A percentile compares a stretch with the other conserved stretches of the same genome.
These are phyloP conservation scores for Coemansia sp. DNA, from an alignment of 192 early-diverging fungal species.

Conservation along the genomic window DNA sequence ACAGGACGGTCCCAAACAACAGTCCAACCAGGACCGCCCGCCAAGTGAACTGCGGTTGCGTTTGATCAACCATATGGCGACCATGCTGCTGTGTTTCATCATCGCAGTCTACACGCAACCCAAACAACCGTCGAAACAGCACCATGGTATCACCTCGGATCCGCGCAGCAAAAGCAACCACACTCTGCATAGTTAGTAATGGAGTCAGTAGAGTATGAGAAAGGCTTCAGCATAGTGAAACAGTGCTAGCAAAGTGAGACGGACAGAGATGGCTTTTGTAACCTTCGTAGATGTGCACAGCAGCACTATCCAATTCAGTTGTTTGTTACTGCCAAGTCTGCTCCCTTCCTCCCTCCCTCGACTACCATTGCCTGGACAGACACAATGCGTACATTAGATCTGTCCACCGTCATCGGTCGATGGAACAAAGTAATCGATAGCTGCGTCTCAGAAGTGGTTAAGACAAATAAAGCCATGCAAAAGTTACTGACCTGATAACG, in stretches of 20 bases:
- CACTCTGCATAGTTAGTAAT: background rate
- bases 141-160: background rate
- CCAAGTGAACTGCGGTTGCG: conserved; percentile 50
- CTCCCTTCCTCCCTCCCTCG: background rate
- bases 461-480: background rate
- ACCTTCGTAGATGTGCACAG: background rate
- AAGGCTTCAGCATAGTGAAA: background rate
- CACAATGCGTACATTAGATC: background rate
- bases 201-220: background rate
- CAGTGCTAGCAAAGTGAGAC: background rate
- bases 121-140: background rate
- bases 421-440: background rate
- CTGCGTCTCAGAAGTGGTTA: background rate
- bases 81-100: conserved; percentile 6
- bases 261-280: background rate
- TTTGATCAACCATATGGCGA: conserved; percentile 32
- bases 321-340: background rate
- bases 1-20: conserved; percentile 65
- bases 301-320: conserved; percentile 1
- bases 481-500: conserved; percentile 19
- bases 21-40: conserved; percentile 61
- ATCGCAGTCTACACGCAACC: conserved; percentile 7
- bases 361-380: background rate
- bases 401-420: background rate
- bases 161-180: background rate